Base-by-base conservation (phyloP, 352 stramenopile species). In the Phytopythium sindhum region DNA sequence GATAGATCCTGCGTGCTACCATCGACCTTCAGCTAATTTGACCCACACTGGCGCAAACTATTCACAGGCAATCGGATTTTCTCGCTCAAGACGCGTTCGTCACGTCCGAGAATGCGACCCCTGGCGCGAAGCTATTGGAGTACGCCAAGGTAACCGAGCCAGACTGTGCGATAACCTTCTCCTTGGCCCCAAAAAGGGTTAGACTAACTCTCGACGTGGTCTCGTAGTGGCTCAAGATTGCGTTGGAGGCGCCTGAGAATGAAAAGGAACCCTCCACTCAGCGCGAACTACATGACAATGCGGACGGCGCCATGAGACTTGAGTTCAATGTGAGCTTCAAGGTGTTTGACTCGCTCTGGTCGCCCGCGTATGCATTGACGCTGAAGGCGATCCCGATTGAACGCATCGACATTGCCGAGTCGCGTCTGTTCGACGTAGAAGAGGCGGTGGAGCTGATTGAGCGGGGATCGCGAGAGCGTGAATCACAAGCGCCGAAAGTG, bases 241-340 rank as follows among this genome's bases (percentile, higher is more conserved):
- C 48, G n/a, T n/a, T 55, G 7, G 48, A 55, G 15, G 24, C 6
- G 26, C 23, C 23, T 4, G 48, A 29, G 15, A 5, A 29, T 21
- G 23, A 21, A 1, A 3, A 55, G 9, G 48, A 29, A 1, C 11
- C n/a, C 7, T 19, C n/a, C 1, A 4, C 23, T 6, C 8, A 55
- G 6, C 48, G 48, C 23, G 10, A 55, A 9, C 24, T 55, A 3
- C 24, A 12, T 1, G n/a, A 35, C 11, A 12, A 35, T 35, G 8
- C 48, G 5, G 48, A 55, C n/a, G 48, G 21, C n/a, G 48, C 11
- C 23, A 4, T 55, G 23, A 15, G 17, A 21, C 24, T 55, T 2
- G 26, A 33, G 48, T 55, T 55, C 17, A 12, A 37, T 24, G 48
- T 55, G 23, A 24, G 42, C 29, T 9, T 57, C 50, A 57, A 57